Evolutionary conservation across 148 eudicot genomes (phyloP), one percentile per base, ranked within the genome.

Genomic region (Camellia lanceoleosa): DNA sequence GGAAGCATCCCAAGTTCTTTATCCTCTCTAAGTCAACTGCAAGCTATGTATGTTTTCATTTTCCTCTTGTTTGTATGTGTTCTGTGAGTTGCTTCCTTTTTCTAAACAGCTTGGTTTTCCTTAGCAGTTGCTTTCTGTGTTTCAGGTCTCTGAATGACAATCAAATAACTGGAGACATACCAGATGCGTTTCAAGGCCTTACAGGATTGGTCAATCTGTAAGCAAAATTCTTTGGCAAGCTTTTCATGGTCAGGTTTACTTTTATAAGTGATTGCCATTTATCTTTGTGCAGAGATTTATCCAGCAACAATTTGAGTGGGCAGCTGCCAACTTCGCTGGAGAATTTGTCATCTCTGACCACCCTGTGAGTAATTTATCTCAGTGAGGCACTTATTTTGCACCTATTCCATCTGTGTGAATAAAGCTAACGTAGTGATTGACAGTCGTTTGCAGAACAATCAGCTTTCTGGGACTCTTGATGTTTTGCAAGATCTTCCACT

Each of bases 391-490:
- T 61, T 67, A 38, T 56, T 65, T 30, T 60, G 42, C 69, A 4
- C 46, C 14, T 71, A 49, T 15, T 80, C 56, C 38, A n/a, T 68
- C 76, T 71, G 10, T 60, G 42, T 71, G 63, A 65, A 71, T 52
- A 70, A 79, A 80, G 72, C 82, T 69, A 58, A 84, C 75, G 79
- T 80, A 71, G 74, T 56, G 63, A 70, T 78, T 85, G 80, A 78
- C 94, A 95, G 98, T 80, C 97, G 85, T 84, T 81, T 95, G 91
- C 99, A 93, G 92, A 83, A 87, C 83, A 95, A 95, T 89, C 92
- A 92, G 83, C 93, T 95, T 54, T 88, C 97, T 61, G 99, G 99
- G 79, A 87, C 90, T 68, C 94, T 95, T 72, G 94, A 90, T 87
- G 97, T 92, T 83, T 84, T 95, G 59, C 90, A 92, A 84, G 91